These are phyloP conservation scores for Casaregolazyma suthepensis DNA, from an alignment of 1,139 yeast species.

Conservation along the genomic window DNA sequence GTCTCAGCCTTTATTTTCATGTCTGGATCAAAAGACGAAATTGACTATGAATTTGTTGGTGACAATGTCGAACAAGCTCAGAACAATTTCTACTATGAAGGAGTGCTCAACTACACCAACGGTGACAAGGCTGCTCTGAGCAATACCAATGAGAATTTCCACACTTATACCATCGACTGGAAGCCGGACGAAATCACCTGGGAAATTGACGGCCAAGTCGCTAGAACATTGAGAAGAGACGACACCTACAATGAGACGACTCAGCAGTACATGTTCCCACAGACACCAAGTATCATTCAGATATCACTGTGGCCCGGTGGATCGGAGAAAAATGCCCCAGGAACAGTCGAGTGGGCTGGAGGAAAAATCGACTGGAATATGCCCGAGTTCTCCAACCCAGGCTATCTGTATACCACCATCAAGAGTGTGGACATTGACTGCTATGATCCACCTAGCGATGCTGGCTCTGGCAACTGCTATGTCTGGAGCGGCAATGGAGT, in stretches of 20 bases:
- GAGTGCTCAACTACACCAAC: slow-evolving; percentile 62
- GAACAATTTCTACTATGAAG: slow-evolving; percentile 74
- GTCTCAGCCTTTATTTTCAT: slow-evolving; percentile 78
- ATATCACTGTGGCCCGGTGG: slow-evolving; percentile 95
- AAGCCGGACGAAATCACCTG: slow-evolving; percentile 62
- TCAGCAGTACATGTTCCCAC: slow-evolving; percentile 64
- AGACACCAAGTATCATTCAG: slow-evolving; percentile 84
- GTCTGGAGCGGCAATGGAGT: slow-evolving; percentile 45
- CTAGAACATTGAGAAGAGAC: slow-evolving; percentile 59
- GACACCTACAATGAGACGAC: slow-evolving; percentile 67
- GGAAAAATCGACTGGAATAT: slow-evolving; percentile 82
- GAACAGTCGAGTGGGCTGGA: slow-evolving; percentile 94
- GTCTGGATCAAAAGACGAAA: slow-evolving; percentile 85
- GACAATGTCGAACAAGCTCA: slow-evolving; percentile 59
- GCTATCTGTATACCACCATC: slow-evolving; percentile 68
- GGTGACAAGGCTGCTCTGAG: slow-evolving; percentile 42
- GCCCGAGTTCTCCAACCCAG: slow-evolving; percentile 61
- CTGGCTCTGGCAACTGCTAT: slow-evolving; percentile 50
- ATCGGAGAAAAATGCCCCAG: slow-evolving; percentile 51
- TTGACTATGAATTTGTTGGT: slow-evolving; percentile 85
- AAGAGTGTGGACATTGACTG: slow-evolving; percentile 57
- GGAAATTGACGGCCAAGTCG: slow-evolving; percentile 64
- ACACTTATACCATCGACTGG: slow-evolving; percentile 82
- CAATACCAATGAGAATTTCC: slow-evolving; percentile 61
- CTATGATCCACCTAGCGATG: slow-evolving; percentile 58